Conservation (phyloP, 495 filamentous ascomycete species). For the Oidiodendron maius region DNA sequence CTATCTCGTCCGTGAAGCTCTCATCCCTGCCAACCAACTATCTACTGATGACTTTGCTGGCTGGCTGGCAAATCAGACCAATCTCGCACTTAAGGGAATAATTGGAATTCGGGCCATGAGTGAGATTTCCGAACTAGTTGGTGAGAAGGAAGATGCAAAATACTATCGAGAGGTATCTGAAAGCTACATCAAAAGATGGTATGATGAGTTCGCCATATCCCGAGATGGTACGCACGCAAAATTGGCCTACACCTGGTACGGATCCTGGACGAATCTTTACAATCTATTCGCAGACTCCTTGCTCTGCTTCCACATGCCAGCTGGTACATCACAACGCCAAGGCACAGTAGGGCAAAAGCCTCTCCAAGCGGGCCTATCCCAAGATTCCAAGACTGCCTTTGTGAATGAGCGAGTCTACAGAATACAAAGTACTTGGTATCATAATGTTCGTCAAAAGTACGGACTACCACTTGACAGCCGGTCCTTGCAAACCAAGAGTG, state of each 20-base stretch:
- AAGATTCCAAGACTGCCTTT: conserved; percentile 30
- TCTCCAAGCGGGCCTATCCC: conserved; percentile 29
- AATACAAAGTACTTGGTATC: conserved; percentile 82
- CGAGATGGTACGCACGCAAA: conserved; percentile 82
- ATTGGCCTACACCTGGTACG: conserved; percentile 89
- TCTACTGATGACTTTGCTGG: conserved; percentile 96
- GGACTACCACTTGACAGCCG: conserved; percentile 82
- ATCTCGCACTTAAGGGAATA: conserved; percentile 89
- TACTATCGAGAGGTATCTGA: conserved; percentile 65
- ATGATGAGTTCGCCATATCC: conserved; percentile 66
- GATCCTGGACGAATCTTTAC: conserved; percentile 93
- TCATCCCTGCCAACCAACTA: conserved; percentile 82
- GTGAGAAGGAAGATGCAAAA: conserved; percentile 57
- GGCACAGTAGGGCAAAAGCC: background rate
- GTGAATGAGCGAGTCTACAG: conserved; percentile 74
- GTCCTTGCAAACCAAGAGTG: conserved; percentile 85
- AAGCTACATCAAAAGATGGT: conserved; percentile 78
- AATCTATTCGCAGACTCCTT: conserved; percentile 81
- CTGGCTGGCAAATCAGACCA: conserved; percentile 87
- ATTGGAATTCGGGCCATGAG: conserved; percentile 93
- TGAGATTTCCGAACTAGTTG: conserved; percentile 67
- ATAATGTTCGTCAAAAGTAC: conserved; percentile 72
- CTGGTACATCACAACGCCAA: conserved; percentile 4
- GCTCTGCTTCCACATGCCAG: conserved; percentile 69
- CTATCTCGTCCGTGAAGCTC: conserved; percentile 81